These are phyloP conservation scores for Capsicum rhomboideum DNA, from an alignment of 257 asterid species.

Conservation along the genomic window DNA sequence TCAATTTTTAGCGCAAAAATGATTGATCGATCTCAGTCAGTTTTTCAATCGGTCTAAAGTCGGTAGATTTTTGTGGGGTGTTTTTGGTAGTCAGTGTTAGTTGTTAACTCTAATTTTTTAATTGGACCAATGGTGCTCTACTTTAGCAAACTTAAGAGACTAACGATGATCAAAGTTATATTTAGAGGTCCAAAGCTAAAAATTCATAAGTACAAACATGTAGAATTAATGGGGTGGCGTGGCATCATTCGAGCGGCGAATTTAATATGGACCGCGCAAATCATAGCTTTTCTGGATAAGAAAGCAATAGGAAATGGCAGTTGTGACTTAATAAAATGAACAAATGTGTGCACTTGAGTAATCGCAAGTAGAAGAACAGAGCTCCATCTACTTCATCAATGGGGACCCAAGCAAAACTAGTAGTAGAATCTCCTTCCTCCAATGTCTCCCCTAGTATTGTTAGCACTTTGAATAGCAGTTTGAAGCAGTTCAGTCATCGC, in stretches of 20 bases:
- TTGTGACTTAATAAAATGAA: neutral
- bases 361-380: neutral
- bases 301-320: neutral
- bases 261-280: slow-evolving; percentile 7
- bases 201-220: too few species aligned
- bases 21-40: too few species aligned
- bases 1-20: too few species aligned
- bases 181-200: too few species aligned
- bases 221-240: too few species aligned
- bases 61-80: too few species aligned
- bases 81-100: too few species aligned
- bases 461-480: neutral
- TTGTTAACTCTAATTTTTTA: too few species aligned
- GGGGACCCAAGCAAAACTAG: neutral
- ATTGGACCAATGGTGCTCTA: too few species aligned
- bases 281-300: neutral
- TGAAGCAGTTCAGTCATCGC: neutral
- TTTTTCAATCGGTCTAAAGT: too few species aligned
- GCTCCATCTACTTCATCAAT: neutral
- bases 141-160: too few species aligned
- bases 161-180: too few species aligned
- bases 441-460: neutral
- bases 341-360: neutral
- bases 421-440: neutral
- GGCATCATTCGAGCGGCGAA: slow-evolving; percentile 21